phyloP scores from a whole-genome alignment of 176 grass and related monocot genomes.

The Saccharum spontaneum region DNA sequence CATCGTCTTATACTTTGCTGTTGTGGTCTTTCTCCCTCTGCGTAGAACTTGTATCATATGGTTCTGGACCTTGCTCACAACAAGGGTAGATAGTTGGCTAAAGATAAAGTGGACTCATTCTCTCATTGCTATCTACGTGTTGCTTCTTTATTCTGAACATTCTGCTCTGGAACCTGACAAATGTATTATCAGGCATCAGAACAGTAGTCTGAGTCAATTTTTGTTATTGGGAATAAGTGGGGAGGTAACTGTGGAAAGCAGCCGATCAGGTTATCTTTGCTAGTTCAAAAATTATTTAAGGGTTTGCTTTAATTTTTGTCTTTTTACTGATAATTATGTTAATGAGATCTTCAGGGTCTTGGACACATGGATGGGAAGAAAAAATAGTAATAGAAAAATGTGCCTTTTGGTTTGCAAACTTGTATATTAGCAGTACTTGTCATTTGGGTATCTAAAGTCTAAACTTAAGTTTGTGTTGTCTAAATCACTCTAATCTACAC shows the following conservation, averaged over 20 bases:
- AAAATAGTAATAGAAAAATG: neutral
- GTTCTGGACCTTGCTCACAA: conserved; percentile 11
- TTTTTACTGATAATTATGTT: neutral
- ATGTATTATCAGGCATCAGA: neutral
- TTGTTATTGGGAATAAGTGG: neutral
- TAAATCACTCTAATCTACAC: neutral
- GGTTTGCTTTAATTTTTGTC: neutral
- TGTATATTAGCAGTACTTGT: neutral
- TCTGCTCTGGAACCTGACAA: neutral
- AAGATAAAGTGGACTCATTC: neutral
- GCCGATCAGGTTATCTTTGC: neutral
- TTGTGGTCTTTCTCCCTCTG: neutral
- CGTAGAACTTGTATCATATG: conserved; percentile 19
- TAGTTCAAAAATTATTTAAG: neutral
- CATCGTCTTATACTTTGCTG: conserved; percentile 16
- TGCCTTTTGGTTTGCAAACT: neutral
- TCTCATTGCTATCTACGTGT: neutral
- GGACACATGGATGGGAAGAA: neutral
- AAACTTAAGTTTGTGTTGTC: neutral
- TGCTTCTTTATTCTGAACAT: neutral
- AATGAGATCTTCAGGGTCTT: neutral
- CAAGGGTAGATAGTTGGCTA: neutral
- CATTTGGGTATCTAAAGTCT: neutral
- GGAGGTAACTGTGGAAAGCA: neutral
- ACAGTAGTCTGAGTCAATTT: neutral